phyloP scores from a whole-genome alignment of 2,329 filamentous ascomycete species.

The Diaporthe amygdali region DNA sequence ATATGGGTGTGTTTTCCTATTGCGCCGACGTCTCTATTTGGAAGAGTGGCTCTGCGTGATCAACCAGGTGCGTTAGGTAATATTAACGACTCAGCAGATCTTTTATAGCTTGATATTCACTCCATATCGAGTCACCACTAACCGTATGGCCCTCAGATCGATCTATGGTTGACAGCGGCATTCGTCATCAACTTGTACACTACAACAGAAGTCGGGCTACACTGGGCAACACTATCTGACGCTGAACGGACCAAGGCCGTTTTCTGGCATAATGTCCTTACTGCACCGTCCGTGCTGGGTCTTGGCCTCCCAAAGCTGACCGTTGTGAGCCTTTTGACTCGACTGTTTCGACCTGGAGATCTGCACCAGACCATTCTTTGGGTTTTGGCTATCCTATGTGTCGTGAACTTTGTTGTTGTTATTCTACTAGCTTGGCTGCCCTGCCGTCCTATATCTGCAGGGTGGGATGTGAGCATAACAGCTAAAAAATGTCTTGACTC shows the following conservation, averaged over 20 bases:
- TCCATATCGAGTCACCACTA: background rate
- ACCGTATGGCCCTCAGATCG: background rate
- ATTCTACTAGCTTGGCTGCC: background rate
- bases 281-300: background rate
- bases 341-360: background rate
- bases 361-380: background rate
- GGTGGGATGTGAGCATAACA: background rate
- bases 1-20: background rate
- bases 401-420: background rate
- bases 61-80: background rate
- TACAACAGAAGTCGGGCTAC: background rate
- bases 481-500: background rate
- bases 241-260: background rate
- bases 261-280: background rate
- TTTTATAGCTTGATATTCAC: background rate
- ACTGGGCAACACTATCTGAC: background rate
- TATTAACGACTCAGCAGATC: background rate
- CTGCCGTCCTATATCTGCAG: background rate
- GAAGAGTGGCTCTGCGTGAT: slow-evolving; percentile 2
- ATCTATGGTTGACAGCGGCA: background rate
- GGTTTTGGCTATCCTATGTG: background rate
- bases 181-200: background rate
- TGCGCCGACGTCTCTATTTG: background rate
- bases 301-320: background rate
- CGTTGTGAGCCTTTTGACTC: background rate